Evolutionary conservation across 305 asterid species (phyloP).

Genomic region (Solanum hybrid): DNA sequence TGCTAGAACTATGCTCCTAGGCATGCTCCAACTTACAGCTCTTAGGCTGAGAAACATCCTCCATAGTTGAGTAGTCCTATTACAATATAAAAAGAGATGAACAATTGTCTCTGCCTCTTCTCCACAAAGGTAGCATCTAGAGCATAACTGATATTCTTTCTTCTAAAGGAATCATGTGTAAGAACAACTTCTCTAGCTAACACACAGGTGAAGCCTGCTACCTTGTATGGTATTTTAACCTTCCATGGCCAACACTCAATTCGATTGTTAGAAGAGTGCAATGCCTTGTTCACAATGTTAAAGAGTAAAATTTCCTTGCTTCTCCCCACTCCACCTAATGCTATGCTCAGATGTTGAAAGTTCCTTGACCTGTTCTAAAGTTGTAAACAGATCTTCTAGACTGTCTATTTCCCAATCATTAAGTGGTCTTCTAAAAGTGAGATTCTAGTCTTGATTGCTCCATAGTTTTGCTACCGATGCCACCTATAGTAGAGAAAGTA

Average conservation of each 20-base stretch:
- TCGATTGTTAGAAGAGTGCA: background rate
- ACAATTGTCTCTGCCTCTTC: background rate
- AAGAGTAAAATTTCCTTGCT: background rate
- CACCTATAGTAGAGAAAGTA: background rate
- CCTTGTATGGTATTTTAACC: background rate
- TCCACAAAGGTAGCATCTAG: background rate
- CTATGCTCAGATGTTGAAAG: background rate
- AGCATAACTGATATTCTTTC: background rate
- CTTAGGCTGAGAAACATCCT: background rate
- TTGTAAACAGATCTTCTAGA: background rate
- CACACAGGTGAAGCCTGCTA: background rate
- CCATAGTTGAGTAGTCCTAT: background rate
- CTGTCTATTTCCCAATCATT: background rate
- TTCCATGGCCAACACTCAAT: background rate
- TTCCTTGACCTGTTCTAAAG: background rate
- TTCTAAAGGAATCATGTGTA: background rate
- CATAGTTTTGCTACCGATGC: background rate
- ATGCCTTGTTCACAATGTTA: background rate
- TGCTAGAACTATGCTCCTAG: background rate
- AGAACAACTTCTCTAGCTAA: background rate
- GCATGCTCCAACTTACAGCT: background rate
- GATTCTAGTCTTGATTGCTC: background rate
- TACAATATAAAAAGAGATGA: background rate
- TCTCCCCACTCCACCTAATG: background rate
- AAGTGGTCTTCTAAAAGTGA: background rate